Percentiles rank a stretch among this genome's conserved stretches.
Conservation (phyloP, 352 stramenopile genomes). For the Globisporangium megalacanthum region DNA sequence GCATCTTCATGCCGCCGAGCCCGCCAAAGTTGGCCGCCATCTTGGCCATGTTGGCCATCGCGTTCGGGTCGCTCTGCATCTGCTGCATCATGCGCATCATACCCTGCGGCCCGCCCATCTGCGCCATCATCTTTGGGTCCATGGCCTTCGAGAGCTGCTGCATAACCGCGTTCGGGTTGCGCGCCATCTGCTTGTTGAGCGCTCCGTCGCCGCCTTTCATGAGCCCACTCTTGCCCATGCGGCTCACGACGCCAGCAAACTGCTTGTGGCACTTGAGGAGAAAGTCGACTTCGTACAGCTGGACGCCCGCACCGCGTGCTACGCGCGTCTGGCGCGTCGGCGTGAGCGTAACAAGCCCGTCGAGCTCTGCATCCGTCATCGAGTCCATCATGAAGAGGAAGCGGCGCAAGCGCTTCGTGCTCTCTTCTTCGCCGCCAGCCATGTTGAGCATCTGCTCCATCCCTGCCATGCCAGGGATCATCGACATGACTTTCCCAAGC, state of each 20-base stretch:
- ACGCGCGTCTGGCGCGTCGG: conserved; percentile 81
- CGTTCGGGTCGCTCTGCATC: conserved; percentile 84
- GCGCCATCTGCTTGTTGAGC: conserved; percentile 92
- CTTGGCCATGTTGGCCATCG: conserved; percentile 74
- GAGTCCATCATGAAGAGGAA: conserved; percentile 99
- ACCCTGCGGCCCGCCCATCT: conserved; percentile 76
- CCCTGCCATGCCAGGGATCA: conserved; percentile 95
- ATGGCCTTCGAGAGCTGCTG: conserved; percentile 95
- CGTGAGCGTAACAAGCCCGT: conserved; percentile 80
- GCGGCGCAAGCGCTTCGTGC: conserved; percentile 90
- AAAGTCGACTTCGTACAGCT: conserved; percentile 87
- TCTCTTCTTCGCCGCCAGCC: conserved; percentile 90
- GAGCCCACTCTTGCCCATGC: conserved; percentile 97
- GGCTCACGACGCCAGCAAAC: conserved; percentile 91
- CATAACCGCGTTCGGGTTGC: conserved; percentile 96
- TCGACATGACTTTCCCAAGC: conserved; percentile 97
- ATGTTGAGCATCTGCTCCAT: conserved; percentile 90
- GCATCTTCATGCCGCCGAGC: conserved; percentile 66
- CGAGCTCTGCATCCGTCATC: conserved; percentile 97
- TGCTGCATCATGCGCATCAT: conserved; percentile 94
- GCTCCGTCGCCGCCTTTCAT: conserved; percentile 87
- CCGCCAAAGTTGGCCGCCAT: conserved; percentile 52
- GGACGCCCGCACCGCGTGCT: conserved; percentile 88
- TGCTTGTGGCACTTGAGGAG: conserved; percentile 96
- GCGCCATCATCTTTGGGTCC: conserved; percentile 90